These are phyloP conservation scores for Prunus persica DNA, from an alignment of 306 rosid genomes.

Conservation along the genomic window Prunus_persica_NCBIv2 NC_034010.1:23463001-23463500, in stretches of 20 bases:
- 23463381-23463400: too few species aligned
- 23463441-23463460: too few species aligned
- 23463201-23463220: not conserved
- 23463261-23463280: not conserved
- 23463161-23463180: slow-evolving; percentile 19
- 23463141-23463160: slow-evolving; percentile 19
- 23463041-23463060: slow-evolving; percentile 79
- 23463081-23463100: accelerated
- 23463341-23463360: too few species aligned
- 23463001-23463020: slow-evolving; percentile 72
- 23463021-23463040: slow-evolving; percentile 78
- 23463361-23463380: too few species aligned
- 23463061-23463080: accelerated
- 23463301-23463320: too few species aligned
- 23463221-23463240: not conserved
- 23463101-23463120: not conserved
- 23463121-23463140: not conserved
- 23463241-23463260: not conserved
- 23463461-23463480: too few species aligned
- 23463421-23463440: too few species aligned
- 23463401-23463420: too few species aligned
- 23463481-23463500: too few species aligned
- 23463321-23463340: too few species aligned
- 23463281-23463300: not conserved
- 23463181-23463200: not conserved